Conservation (phyloP, 441 rosid genomes). For the Rhodomyrtus psidioides region DNA sequence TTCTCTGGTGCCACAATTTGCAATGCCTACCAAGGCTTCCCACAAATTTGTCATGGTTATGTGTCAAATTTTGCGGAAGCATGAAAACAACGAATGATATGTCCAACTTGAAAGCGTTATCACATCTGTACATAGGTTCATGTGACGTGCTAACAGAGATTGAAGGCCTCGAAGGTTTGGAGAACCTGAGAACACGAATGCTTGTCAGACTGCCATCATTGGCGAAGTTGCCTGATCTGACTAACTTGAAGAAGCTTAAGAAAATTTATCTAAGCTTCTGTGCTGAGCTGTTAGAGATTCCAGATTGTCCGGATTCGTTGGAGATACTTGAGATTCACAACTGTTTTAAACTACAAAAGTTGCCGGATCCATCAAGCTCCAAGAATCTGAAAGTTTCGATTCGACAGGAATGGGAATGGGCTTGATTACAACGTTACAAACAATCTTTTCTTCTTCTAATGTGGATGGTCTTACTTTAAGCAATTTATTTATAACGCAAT, state of each 20-base stretch:
- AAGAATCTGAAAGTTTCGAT: neutral
- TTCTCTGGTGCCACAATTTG: neutral
- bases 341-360: neutral
- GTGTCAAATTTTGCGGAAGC: fast-evolving
- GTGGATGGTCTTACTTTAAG: too few species aligned
- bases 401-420: too few species aligned
- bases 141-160: neutral
- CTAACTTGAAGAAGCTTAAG: neutral
- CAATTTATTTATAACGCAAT: too few species aligned
- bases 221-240: neutral
- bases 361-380: neutral
- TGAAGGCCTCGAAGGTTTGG: neutral
- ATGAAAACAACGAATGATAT: neutral
- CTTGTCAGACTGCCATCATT: fast-evolving
- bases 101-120: neutral
- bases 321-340: neutral
- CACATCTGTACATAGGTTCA: neutral
- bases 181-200: neutral
- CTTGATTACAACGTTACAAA: too few species aligned
- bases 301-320: neutral
- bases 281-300: neutral
- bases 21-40: neutral
- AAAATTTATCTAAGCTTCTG: fast-evolving
- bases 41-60: neutral
- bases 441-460: neutral